These are phyloP conservation scores for Kockovaella imperatae DNA, from an alignment of 768 basidiomycete species.

Conservation along the genomic window DNA sequence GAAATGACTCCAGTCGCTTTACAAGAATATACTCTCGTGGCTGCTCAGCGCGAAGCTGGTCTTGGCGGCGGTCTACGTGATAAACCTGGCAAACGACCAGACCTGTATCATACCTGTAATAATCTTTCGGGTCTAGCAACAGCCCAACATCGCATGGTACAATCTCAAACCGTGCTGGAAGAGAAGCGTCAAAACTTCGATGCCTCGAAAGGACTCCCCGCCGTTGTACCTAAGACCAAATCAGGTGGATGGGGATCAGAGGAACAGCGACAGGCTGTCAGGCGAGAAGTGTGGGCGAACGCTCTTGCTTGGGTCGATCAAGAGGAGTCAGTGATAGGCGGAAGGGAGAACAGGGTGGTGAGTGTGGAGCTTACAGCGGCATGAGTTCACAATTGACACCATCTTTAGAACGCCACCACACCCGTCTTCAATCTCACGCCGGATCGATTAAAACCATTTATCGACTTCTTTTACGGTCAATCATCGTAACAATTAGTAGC, in stretches of 20 bases:
- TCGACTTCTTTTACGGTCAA: slow-evolving; percentile 68
- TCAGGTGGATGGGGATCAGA: slow-evolving; percentile 36
- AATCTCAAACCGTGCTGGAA: slow-evolving; percentile 46
- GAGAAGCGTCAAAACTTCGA: slow-evolving; percentile 25
- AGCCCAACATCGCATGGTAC: slow-evolving; percentile 70
- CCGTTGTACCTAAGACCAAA: slow-evolving; percentile 12
- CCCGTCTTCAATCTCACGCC: slow-evolving; percentile 69
- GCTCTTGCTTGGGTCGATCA: slow-evolving; percentile 64
- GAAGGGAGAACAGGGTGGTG: slow-evolving; percentile 52
- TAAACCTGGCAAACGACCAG: slow-evolving; percentile 90
- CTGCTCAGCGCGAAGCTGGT: slow-evolving; percentile 63
- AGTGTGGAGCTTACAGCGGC: slow-evolving; percentile 5
- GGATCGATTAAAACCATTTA: slow-evolving; percentile 59
- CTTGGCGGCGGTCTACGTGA: slow-evolving; percentile 75
- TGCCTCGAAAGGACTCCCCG: slow-evolving; percentile 21
- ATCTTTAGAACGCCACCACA: slow-evolving; percentile 65
- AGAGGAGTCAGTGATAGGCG: slow-evolving; percentile 53
- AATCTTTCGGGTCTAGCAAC: slow-evolving; percentile 81
- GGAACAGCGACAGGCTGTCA: slow-evolving; percentile 42
- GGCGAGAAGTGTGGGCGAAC: slow-evolving; percentile 52
- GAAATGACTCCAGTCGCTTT: slow-evolving; percentile 64
- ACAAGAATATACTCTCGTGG: slow-evolving; percentile 78
- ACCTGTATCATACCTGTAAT: slow-evolving; percentile 90
- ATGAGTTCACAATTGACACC: not conserved
- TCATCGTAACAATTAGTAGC: slow-evolving; percentile 2